Evolutionary conservation across 306 rosid genomes (phyloP).

Genomic region (Quillaja saponaria): DNA sequence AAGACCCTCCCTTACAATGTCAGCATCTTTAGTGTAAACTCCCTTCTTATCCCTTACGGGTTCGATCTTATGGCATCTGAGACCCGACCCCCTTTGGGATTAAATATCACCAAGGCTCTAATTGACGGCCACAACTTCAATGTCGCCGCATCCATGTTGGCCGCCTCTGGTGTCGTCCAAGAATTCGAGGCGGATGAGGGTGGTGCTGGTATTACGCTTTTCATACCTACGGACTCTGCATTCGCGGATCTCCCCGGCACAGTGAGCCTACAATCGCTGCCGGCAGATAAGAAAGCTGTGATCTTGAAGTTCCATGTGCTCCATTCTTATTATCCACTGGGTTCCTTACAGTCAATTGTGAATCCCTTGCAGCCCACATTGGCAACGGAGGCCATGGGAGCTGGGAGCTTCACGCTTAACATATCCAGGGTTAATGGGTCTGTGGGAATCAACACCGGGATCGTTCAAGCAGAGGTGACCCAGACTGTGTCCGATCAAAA

Average conservation of each 20-base stretch:
- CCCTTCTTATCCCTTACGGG: conserved; percentile 74
- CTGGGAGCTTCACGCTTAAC: conserved; percentile 82
- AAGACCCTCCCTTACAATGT: conserved; percentile 87
- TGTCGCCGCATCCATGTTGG: conserved; percentile 83
- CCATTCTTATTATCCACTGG: conserved; percentile 87
- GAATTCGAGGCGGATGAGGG: conserved; percentile 94
- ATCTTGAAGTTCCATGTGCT: conserved; percentile 81
- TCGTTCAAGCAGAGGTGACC: conserved; percentile 70
- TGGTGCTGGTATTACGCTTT: conserved; percentile 91
- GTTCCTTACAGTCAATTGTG: conserved; percentile 79
- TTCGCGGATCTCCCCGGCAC: conserved; percentile 69
- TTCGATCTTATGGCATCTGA: conserved; percentile 93
- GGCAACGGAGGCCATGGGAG: conserved; percentile 90
- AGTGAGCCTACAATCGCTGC: conserved; percentile 64
- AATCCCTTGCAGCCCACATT: conserved; percentile 97
- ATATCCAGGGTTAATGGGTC: conserved; percentile 78
- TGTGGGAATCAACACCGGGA: conserved; percentile 77
- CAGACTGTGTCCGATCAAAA: conserved; percentile 93
- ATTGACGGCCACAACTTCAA: conserved; percentile 87
- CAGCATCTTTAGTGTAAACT: conserved; percentile 65
- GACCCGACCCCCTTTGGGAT: conserved; percentile 62
- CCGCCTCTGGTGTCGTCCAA: conserved; percentile 81
- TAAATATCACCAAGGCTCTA: conserved; percentile 75
- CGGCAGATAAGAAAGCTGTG: conserved; percentile 82
- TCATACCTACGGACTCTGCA: conserved; percentile 77